phyloP scores from a whole-genome alignment of 1,139 yeast species.

The Candida albicans region DNA sequence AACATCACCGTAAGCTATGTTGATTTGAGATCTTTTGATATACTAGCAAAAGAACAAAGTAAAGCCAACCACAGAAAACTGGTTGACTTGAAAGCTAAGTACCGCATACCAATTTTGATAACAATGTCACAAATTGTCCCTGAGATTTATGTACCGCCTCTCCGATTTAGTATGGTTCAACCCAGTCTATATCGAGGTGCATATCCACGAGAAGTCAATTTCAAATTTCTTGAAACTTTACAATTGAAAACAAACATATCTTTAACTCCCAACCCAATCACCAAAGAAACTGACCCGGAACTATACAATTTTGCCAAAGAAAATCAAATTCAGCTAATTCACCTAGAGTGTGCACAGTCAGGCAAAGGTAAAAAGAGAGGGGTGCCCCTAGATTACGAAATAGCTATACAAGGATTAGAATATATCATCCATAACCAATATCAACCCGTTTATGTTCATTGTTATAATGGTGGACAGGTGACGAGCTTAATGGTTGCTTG shows the following conservation, averaged over 20 bases:
- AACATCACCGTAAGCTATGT: too few species aligned
- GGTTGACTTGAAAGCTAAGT: too few species aligned
- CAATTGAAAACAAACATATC: slow-evolving; percentile 73
- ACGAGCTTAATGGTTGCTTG: slow-evolving; percentile 85
- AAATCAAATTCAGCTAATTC: slow-evolving; percentile 54
- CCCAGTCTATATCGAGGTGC: slow-evolving; percentile 79
- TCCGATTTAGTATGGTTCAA: slow-evolving; percentile 72
- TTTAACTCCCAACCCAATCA: slow-evolving; percentile 74
- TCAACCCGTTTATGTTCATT: slow-evolving; percentile 80
- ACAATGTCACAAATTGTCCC: slow-evolving; percentile 20
- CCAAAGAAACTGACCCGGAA: slow-evolving; percentile 50
- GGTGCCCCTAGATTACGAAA: slow-evolving; percentile 71
- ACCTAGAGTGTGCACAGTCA: slow-evolving; percentile 62
- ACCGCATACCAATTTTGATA: too few species aligned
- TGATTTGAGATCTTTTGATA: too few species aligned
- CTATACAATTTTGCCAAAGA: slow-evolving; percentile 50
- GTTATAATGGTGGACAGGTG: slow-evolving; percentile 87
- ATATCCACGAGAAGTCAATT: slow-evolving; percentile 76
- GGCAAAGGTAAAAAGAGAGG: slow-evolving; percentile 79
- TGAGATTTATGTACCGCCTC: slow-evolving; percentile 68
- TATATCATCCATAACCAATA: slow-evolving; percentile 57
- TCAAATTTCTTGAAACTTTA: slow-evolving; percentile 68
- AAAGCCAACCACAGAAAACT: too few species aligned
- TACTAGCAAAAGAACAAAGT: too few species aligned
- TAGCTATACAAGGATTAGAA: slow-evolving; percentile 59